Evolutionary conservation across 306 rosid species (phyloP), one percentile per base, ranked within the genome.

Genomic region (Mimosa bimucronata): DNA sequence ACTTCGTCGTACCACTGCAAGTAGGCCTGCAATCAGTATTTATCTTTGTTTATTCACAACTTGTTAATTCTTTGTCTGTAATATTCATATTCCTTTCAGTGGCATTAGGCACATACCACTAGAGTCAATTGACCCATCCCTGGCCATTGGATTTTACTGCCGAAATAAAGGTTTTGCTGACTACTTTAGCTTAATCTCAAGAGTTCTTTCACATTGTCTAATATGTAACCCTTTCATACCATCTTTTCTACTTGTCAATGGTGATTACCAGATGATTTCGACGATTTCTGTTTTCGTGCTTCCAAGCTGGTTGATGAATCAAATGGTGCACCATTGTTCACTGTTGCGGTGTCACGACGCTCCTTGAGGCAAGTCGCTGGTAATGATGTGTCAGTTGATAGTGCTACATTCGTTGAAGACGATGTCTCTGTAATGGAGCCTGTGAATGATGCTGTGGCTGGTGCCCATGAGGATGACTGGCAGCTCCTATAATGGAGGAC

Each of bases 111-210:
- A 91, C 85, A 89, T 92, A 5, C 89, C 92, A 37, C 83, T 95
- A 41, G 97, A 93, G 69, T 83, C 92, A 18, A 89, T 95, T 50
- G 99, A 95, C 85, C 92, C 99, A 73, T 95, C 99, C 69, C 80
- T 95, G 80, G 99, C 99, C 53, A 89, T 95, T 80, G 99, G 99
- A 74, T 95, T 95, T 87, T 95, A 92, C 86, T 95, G 99, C 81
- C 96, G 93, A 29, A 91, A 90, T 83, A 93, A 88, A 93, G 97
- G 98, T 94, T n/a, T 57, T 76, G 82, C 69, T 41, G 73, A 21
- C 71, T 79, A 61, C 85, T 81, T 61, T 42, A 23, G 29, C 66
- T 73, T 73, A 70, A 80, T 60, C 71, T 79, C 77, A 37, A 6
- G 18, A 31, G 74, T 55, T 70, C 37, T 73, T 52, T 23, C 31